Evolutionary conservation across 2,329 filamentous ascomycete genomes (phyloP).

Genomic region (Apiospora rasikravindrae): DNA sequence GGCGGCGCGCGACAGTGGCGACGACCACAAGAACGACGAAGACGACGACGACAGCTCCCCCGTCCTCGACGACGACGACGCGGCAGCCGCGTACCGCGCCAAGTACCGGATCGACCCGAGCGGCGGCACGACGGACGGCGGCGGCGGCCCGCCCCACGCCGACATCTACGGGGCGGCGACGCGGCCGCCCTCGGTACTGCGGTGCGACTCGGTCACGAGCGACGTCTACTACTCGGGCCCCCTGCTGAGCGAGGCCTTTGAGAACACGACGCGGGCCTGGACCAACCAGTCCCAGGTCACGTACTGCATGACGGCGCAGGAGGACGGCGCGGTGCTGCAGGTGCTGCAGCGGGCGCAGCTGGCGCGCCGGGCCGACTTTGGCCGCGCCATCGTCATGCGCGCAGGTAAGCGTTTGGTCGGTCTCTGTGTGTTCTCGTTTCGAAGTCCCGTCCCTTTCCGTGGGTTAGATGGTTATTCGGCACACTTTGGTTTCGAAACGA

Average conservation of each 20-base stretch:
- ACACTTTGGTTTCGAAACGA: slow-evolving; percentile 8
- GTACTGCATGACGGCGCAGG: slow-evolving; percentile 75
- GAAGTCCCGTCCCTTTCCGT: too few relatives aligned
- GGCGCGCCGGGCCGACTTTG: slow-evolving; percentile 66
- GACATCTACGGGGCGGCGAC: slow-evolving; percentile 47
- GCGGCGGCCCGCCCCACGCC: too few relatives aligned
- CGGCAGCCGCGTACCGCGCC: slow-evolving; percentile 58
- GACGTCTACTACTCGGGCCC: slow-evolving; percentile 74
- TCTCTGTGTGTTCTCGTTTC: neutral
- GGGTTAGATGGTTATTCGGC: neutral
- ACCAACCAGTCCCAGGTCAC: slow-evolving; percentile 67
- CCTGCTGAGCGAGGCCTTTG: slow-evolving; percentile 66
- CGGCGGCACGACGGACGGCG: neutral
- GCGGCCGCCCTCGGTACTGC: slow-evolving; percentile 58
- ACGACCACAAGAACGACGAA: too few relatives aligned
- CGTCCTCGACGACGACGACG: slow-evolving; percentile 54
- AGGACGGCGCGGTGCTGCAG: slow-evolving; percentile 73
- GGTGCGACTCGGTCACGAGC: slow-evolving; percentile 71
- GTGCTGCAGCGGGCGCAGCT: slow-evolving; percentile 65
- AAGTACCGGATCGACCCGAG: slow-evolving; percentile 54
- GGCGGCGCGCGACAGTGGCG: slow-evolving; percentile 47
- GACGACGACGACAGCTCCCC: slow-evolving; percentile 40
- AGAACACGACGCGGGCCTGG: slow-evolving; percentile 56
- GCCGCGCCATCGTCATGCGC: slow-evolving; percentile 70
- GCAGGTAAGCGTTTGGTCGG: slow-evolving; percentile 47